Evolutionary conservation across 768 basidiomycete genomes (phyloP).

Genomic region (Tulasnella sp.): DNA sequence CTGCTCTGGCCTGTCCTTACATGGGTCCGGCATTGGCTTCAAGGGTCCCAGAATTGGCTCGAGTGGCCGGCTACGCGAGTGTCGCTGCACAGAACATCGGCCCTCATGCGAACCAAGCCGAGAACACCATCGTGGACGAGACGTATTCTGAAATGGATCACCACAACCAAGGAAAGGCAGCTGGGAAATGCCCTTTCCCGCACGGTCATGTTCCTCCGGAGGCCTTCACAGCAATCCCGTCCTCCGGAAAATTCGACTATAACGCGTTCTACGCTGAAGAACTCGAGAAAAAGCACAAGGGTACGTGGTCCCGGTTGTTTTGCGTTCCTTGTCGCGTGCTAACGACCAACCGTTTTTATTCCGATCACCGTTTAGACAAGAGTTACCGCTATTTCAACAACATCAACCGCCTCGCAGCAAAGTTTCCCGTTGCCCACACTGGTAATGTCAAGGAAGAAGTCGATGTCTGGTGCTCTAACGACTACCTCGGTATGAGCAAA

Average conservation of each 20-base stretch:
- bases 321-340: not conserved
- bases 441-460: constrained; percentile 79
- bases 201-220: constrained; percentile 64
- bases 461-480: constrained; percentile 97
- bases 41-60: constrained; percentile 63
- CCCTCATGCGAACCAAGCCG: constrained; percentile 2
- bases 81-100: constrained; percentile 64
- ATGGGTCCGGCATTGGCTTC: constrained; percentile 88
- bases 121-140: not conserved
- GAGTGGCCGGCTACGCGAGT: constrained; percentile 62
- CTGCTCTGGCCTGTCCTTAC: constrained; percentile 73
- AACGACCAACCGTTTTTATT: not conserved
- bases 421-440: constrained; percentile 97
- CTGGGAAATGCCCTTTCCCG: constrained; percentile 85
- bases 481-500: constrained; percentile 97
- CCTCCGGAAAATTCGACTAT: constrained; percentile 53
- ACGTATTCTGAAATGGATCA: not conserved
- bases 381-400: constrained; percentile 99
- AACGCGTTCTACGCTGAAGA: constrained; percentile 76
- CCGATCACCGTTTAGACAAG: constrained; percentile 40
- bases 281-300: constrained; percentile 91
- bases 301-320: not conserved
- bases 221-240: constrained; percentile 37
- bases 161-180: constrained; percentile 33
- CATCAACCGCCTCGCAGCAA: constrained; percentile 88